Base-by-base conservation (phyloP, 495 filamentous ascomycete genomes). In the Clavariopsis aquatica region DNA sequence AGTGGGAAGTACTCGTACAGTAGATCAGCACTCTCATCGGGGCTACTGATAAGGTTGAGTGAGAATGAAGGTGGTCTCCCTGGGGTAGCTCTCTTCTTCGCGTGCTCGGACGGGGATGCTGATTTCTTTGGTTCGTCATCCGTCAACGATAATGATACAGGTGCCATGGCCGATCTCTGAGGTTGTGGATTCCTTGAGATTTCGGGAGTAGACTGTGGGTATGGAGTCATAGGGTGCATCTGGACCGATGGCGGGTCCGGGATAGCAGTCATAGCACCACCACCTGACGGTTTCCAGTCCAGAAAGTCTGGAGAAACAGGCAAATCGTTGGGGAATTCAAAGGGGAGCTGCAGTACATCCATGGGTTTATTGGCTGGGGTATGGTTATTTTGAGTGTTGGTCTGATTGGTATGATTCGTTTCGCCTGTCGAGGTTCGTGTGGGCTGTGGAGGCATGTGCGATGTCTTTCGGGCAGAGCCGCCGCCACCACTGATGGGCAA, bases 1-100 rank as follows among this genome's bases (percentile, higher is more conserved):
- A 96, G 80, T 5, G 92, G 92, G 63, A 96, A 96, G 72, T 96
- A 96, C 73, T 96, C 92, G 70, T 96, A 96, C 23, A 95, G 76
- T 64, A 91, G 79, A 71, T 96, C 92, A 9, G 85, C 85, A 61
- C 85, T 86, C 67, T 93, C 91, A 53, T 87, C 82, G 13, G 89
- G 87, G 46, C 75, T 66, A 49, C 38, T 66, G 49, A 75, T 72
- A 6, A 73, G 68, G 38, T 77, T 72, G 10, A 77, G 59, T 1
- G 72, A 74, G 77, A 85, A 62, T 72, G 80, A 67, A 73, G 74
- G 72, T 38, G 72, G 63, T 20, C 74, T 52, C 1, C 65, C 60
- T 17, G 73, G 72, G 17, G 60, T 70, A n/a, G 57, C 57, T 36
- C 60, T 31, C 49, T 73, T 73, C 49, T 58, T 73, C n/a, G 27